Conservation (phyloP, 1,284 basidiomycete genomes). For the Trametes pubescens region DNA sequence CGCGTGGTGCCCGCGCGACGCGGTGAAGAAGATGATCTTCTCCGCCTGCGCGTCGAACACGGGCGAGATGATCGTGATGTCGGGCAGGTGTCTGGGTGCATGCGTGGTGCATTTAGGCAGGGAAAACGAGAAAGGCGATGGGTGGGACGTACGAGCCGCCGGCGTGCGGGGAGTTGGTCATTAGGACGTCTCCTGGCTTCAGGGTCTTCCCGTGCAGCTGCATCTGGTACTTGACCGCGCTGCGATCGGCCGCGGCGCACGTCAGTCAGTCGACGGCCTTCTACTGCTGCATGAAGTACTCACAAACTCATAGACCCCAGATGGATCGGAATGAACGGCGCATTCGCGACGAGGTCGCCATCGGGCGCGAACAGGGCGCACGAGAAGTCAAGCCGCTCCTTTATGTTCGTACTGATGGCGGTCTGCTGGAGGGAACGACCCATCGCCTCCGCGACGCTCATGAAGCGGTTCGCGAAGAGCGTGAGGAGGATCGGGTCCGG, state of each 20-base stretch:
- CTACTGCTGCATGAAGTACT: conserved; percentile 40
- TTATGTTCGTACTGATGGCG: conserved; percentile 91
- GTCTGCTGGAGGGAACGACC: conserved; percentile 90
- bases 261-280: neutral
- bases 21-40: conserved; percentile 92
- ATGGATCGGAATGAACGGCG: conserved; percentile 86
- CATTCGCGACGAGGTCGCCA: conserved; percentile 92
- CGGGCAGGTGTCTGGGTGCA: conserved; percentile 72
- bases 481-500: conserved; percentile 91
- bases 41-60: conserved; percentile 73
- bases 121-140: neutral
- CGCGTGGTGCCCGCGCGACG: conserved; percentile 89
- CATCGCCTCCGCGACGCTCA: conserved; percentile 95
- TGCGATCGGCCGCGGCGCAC: conserved; percentile 40
- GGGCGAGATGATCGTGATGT: conserved; percentile 91
- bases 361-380: conserved; percentile 92
- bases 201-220: conserved; percentile 70
- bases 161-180: conserved; percentile 90
- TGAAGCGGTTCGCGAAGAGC: conserved; percentile 91
- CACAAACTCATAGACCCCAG: conserved; percentile 87
- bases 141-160: conserved; percentile 76
- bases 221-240: conserved; percentile 92
- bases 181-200: conserved; percentile 88
- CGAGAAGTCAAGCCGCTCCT: conserved; percentile 89
- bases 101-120: neutral